A percentile compares a stretch with the other conserved stretches of the same genome.
phyloP scores from a whole-genome alignment of 148 eudicot species.

The Cornus suecica region DNA sequence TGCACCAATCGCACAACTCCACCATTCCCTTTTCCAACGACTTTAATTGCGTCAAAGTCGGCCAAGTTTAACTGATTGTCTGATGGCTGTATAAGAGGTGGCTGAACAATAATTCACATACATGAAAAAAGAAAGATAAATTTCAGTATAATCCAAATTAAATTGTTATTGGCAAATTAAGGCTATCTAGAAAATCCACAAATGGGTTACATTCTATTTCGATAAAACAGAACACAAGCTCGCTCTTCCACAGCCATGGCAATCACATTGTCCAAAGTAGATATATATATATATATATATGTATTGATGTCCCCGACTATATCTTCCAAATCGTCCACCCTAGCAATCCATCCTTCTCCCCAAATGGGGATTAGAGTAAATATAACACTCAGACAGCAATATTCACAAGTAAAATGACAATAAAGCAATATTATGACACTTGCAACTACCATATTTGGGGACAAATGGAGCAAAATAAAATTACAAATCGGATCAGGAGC shows the following conservation, averaged over 20 bases:
- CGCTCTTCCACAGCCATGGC: not conserved
- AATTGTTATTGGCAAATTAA: not conserved
- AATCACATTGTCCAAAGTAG: not conserved
- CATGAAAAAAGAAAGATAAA: conserved; percentile 6
- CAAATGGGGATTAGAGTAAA: too few species aligned
- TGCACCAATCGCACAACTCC: conserved; percentile 94
- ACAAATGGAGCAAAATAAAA: too few species aligned
- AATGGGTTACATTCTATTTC: not conserved
- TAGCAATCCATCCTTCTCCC: too few species aligned
- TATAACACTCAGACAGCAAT: not conserved
- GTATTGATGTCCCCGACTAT: too few species aligned
- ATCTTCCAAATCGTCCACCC: too few species aligned
- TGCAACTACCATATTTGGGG: not conserved
- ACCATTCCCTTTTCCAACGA: conserved; percentile 87
- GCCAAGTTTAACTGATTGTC: conserved; percentile 91
- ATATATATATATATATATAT: too few species aligned
- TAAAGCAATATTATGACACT: too few species aligned
- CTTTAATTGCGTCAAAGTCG: conserved; percentile 89
- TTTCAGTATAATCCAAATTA: not conserved
- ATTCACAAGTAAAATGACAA: too few species aligned
- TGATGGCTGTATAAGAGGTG: conserved; percentile 81
- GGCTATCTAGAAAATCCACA: too few species aligned
- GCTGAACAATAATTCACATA: conserved; percentile 38
- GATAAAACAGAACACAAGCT: not conserved
- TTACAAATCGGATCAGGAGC: not conserved